Conservation (phyloP, 2,329 filamentous ascomycete species). For the Ascocoryne sarcoides region DNA sequence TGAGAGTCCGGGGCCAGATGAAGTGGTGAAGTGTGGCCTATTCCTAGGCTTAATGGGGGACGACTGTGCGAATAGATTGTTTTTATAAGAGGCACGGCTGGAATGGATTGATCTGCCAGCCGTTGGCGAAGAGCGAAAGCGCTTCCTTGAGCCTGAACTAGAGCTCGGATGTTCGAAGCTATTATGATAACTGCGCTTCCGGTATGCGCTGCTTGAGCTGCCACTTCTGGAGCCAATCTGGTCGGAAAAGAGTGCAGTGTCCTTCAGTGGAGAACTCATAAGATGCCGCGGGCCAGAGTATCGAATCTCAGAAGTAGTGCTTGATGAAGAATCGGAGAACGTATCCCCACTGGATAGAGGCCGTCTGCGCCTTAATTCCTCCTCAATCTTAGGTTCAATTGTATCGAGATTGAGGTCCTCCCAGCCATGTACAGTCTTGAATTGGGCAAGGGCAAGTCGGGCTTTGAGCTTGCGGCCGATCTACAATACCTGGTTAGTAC, state of each 20-base stretch:
- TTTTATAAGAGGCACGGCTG: slow-evolving; percentile 59
- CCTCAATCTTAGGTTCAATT: slow-evolving; percentile 76
- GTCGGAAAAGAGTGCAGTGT: slow-evolving; percentile 69
- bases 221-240: slow-evolving; percentile 50
- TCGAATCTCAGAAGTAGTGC: slow-evolving; percentile 63
- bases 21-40: slow-evolving; percentile 65
- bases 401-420: slow-evolving; percentile 79
- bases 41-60: slow-evolving; percentile 75
- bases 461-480: slow-evolving; percentile 90
- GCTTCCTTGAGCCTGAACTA: slow-evolving; percentile 53
- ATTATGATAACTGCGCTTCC: slow-evolving; percentile 54
- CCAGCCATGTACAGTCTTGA: slow-evolving; percentile 95
- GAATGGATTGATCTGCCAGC: slow-evolving; percentile 47
- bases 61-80: slow-evolving; percentile 67
- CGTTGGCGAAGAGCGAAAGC: slow-evolving; percentile 58
- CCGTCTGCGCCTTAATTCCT: slow-evolving; percentile 61
- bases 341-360: slow-evolving; percentile 59
- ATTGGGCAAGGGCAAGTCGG: slow-evolving; percentile 87
- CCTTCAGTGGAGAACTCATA: slow-evolving; percentile 80
- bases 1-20: slow-evolving; percentile 63
- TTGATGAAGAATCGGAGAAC: slow-evolving; percentile 76
- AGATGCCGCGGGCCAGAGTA: slow-evolving; percentile 48
- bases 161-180: slow-evolving; percentile 45
- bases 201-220: slow-evolving; percentile 50
- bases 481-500: slow-evolving; percentile 39